phyloP scores from a whole-genome alignment of 345 rosid genomes.

The Angophora floribunda region DNA sequence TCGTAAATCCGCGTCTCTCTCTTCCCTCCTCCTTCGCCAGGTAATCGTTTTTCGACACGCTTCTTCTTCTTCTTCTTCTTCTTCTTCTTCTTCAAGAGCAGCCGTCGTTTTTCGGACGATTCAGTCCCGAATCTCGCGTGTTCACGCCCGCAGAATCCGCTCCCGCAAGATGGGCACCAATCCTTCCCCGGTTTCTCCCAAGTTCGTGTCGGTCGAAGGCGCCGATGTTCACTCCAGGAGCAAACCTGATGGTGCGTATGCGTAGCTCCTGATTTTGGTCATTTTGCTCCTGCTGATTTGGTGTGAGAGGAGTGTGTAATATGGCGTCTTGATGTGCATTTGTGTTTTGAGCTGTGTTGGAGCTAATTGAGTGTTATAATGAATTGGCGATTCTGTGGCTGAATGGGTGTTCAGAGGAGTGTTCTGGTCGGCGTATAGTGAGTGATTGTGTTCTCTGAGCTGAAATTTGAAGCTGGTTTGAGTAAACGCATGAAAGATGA shows the following conservation, averaged over 20 bases:
- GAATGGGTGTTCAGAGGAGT: neutral
- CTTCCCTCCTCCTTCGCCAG: neutral
- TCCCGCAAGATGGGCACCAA: slow-evolving; percentile 34
- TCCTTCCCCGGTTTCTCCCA: slow-evolving; percentile 24
- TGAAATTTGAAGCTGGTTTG: neutral
- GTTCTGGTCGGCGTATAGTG: neutral
- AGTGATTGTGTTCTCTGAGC: neutral
- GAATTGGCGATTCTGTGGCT: neutral
- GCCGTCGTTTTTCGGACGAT: neutral
- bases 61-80: neutral
- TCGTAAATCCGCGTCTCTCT: neutral
- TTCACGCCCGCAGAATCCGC: neutral
- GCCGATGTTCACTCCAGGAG: slow-evolving; percentile 25
- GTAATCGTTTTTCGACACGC: neutral
- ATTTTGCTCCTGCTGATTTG: neutral
- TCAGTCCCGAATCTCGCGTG: neutral
- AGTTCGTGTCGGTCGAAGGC: slow-evolving; percentile 45
- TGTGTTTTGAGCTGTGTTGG: neutral
- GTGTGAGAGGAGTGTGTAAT: neutral
- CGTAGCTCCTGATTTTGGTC: neutral
- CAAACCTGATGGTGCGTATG: slow-evolving; percentile 30
- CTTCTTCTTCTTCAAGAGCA: neutral
- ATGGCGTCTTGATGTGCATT: neutral
- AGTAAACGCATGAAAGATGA: neutral
- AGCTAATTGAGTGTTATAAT: neutral